Evolutionary conservation across 2,329 filamentous ascomycete genomes (phyloP), one percentile per base, ranked within the genome.

Genomic region (Mycosphaerelloides madeirae): DNA sequence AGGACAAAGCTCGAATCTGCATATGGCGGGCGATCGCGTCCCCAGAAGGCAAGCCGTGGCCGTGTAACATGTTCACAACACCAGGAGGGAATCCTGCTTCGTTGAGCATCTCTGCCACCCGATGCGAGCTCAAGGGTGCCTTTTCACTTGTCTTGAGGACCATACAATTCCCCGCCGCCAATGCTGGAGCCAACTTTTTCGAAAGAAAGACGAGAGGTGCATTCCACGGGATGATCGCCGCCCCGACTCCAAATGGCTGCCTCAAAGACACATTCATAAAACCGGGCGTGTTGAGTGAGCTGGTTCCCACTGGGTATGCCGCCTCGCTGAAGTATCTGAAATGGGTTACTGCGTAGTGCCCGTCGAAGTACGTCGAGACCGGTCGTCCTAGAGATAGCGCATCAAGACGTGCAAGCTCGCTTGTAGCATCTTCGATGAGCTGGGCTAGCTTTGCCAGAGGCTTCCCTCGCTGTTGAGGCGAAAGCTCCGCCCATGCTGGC

Each of bases 211-310:
- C 43, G 2, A 78, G 52, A 0, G 76, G 70, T 0, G 67, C 68
- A 49, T 80, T 80, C 76, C 77, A 81, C 0, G 78, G 78, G 39
- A 80, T 77, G 42, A 82, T 81, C n/a, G 66, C 67, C 2, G 68
- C 77, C 0, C 69, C 71, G 2, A 78, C 74, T n/a, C 75, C 75
- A 32, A 67, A 70, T 0, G 75, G 76, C 57, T 78, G 45, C 20
- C 45, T 22, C 7, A 45, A 33, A 15, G 46, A 72, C 57, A 76
- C 45, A 35, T 53, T 69, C n/a, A 75, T 47, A 42, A 65, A 63
- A 3, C 71, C 71, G 0, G 72, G 72, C 0, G 70, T 74, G 54
- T 74, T 70, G 19, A 74, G 56, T 38, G 67, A 69, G 1, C 69
- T 64, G 37, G 68, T 65, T 11, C 73, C 73, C 19, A 70, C 65